A percentile compares a stretch with the other conserved stretches of the same genome.
Conservation (phyloP, 2,329 filamentous ascomycete species). For the Bipolaris cookei region DNA sequence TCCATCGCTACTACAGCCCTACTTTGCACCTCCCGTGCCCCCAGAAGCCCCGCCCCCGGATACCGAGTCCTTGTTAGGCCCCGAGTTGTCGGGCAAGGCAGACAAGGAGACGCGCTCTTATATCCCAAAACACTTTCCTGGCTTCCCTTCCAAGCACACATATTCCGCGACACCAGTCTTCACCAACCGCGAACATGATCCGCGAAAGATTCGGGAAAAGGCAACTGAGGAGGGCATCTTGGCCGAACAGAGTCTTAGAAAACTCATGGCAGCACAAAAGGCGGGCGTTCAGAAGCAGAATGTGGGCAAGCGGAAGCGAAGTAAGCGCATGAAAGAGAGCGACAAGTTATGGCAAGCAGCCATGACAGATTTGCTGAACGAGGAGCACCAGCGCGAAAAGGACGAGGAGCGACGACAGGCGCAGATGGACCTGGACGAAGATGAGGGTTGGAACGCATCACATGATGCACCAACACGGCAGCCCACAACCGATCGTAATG, state of each 20-base stretch:
- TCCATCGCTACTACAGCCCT: slow-evolving; percentile 46
- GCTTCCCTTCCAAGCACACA: slow-evolving; percentile 68
- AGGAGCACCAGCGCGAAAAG: slow-evolving; percentile 45
- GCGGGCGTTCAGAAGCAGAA: slow-evolving; percentile 52
- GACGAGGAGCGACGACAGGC: slow-evolving; percentile 31
- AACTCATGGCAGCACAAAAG: slow-evolving; percentile 59
- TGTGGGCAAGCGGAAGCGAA: slow-evolving; percentile 51
- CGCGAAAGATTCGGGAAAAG: slow-evolving; percentile 65
- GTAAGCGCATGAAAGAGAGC: slow-evolving; percentile 48
- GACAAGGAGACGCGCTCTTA: slow-evolving; percentile 58
- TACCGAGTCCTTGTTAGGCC: slow-evolving; percentile 58
- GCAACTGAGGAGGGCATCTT: slow-evolving; percentile 70
- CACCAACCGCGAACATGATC: slow-evolving; percentile 64
- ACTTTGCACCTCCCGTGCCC: slow-evolving; percentile 51
- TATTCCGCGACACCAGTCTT: slow-evolving; percentile 67
- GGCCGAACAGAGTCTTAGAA: slow-evolving; percentile 69
- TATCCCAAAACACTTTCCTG: slow-evolving; percentile 66
- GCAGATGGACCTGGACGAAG: slow-evolving; percentile 29
- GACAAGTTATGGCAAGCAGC: slow-evolving; percentile 64
- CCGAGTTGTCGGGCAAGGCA: slow-evolving; percentile 56
- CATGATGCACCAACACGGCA: slow-evolving; percentile 33
- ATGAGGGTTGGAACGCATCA: slow-evolving; percentile 27
- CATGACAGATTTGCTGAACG: slow-evolving; percentile 57
- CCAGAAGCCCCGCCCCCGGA: slow-evolving; percentile 51
- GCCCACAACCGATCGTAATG: slow-evolving; percentile 39